Evolutionary conservation across 2,329 filamentous ascomycete genomes (phyloP), one percentile per base, ranked within the genome.

Genomic region (Cercospora canescens): DNA sequence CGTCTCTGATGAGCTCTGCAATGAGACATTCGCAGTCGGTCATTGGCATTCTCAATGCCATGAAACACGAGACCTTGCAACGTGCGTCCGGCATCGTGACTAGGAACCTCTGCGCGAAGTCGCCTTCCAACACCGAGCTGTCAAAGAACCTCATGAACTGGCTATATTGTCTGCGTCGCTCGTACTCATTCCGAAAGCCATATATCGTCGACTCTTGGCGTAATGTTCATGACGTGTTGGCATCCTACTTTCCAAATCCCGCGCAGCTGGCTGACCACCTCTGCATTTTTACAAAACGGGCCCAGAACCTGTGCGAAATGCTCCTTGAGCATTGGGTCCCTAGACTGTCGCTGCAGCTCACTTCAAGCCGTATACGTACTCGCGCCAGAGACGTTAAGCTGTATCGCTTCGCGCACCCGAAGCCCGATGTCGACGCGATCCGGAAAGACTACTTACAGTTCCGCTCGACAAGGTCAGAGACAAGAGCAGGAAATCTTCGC

Each of bases 11-110:
- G 16, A 61, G 56, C 16, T 45, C 18, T 34, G 24, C 21, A 6
- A 26, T 24, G 28, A 35, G 32, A 45, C 21, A 55, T 11, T 18
- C 35, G 4, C 28, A 21, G 12, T 28, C 18, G n/a, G 55, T 65
- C 28, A 24, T 50, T 16, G 26, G 24, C 21, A 65, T 71, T n/a
- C 59, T 71, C 50, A 65, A 71, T 18, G 26, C 52, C 39, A 24
- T 68, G 37, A 34, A 62, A n/a, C 26, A 18, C 2, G 57, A 61
- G 37, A 39, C 37, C 3, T 18, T 67, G 26, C 56, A 48, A 14
- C 16, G n/a, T 11, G 41, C 59, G 14, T 63, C 45, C 30, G 39
- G 30, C 6, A 18, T 1, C 5, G 58, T 52, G 6, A 61, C 61
- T n/a, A 24, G 34, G 11, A 12, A 8, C 12, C 39, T 66, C 8